Base-by-base conservation (phyloP, 257 asterid species). In the Coffea canephora region DNA sequence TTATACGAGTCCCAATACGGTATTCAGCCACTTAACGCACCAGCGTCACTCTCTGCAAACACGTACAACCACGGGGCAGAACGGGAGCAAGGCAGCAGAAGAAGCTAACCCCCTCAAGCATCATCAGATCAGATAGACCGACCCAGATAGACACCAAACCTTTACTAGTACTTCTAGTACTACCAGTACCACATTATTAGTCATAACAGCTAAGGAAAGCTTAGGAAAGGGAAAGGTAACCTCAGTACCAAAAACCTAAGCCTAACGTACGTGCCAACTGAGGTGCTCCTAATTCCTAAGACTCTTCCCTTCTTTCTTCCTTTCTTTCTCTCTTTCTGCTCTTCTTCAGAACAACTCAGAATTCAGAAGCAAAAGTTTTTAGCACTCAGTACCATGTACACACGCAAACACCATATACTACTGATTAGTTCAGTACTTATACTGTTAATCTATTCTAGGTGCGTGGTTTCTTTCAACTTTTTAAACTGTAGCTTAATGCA, bases 251-350 rank as follows among this genome's bases (percentile, higher is more conserved):
- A 77, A 79, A 76, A 62, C 82, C 83, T 79, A 77, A 4, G 27
- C 23, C 83, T 55, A 66, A 83, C 82, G 84, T 86, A 84, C 88
- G 54, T 39, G 43, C 43, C 43, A 69, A 73, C 77, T 74, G 1
- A 27, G 88, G 84, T 83, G 75, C 81, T 31, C 8, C 59, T n/a
- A 10, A 45, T 45, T 45, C 57, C 75, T 45, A 14, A 19, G 57
- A 46, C 76, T 31, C 16, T 14, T 25, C 18, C 71, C 25, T 48
- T 36, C 75, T 43, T 69, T 45, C 57, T 54, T 67, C 10, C 43
- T 39, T 39, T 39, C 43, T 39, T 43, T 77, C 79, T 75, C 12
- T 75, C 43, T 4, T 64, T 64, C 8, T 11, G 69, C 69, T 57
- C 19, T 52, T 45, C 34, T 21, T 73, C 69, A 10, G 19, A 21